phyloP scores from a whole-genome alignment of 2,329 filamentous ascomycete species.

The Elsinoe batatas region DNA sequence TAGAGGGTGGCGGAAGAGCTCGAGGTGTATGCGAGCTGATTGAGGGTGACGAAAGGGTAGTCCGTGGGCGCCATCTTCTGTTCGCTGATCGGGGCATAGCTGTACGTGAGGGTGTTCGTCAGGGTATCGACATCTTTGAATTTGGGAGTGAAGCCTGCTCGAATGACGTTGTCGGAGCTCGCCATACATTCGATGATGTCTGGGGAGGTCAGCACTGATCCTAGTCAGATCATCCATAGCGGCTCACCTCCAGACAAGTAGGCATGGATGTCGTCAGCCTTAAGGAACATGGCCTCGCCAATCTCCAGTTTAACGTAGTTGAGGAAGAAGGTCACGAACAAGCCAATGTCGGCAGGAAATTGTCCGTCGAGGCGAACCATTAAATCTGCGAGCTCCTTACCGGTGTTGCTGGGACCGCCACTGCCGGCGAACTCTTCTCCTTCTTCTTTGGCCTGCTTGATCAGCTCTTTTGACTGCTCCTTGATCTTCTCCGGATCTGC shows the following conservation, averaged over 20 bases:
- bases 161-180: constrained; percentile 95
- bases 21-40: constrained; percentile 70
- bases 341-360: constrained; percentile 81
- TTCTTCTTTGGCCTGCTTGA: constrained; percentile 59
- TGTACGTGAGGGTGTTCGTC: constrained; percentile 87
- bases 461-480: constrained; percentile 56
- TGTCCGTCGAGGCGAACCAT: constrained; percentile 68
- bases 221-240: neutral
- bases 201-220: constrained; percentile 15
- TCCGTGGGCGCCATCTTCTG: constrained; percentile 85
- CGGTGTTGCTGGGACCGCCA: constrained; percentile 57
- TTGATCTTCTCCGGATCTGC: constrained; percentile 57
- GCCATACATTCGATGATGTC: constrained; percentile 99
- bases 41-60: constrained; percentile 77
- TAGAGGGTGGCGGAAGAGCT: constrained; percentile 66
- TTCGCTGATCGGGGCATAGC: constrained; percentile 84
- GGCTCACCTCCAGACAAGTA: constrained; percentile 60
- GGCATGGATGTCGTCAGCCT: constrained; percentile 94
- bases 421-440: constrained; percentile 64
- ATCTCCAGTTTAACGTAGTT: constrained; percentile 84
- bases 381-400: constrained; percentile 64
- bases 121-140: constrained; percentile 93
- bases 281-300: constrained; percentile 91
- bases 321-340: constrained; percentile 94
- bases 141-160: constrained; percentile 93